phyloP scores from a whole-genome alignment of 1,284 basidiomycete genomes.

The Meira nashicola region DNA sequence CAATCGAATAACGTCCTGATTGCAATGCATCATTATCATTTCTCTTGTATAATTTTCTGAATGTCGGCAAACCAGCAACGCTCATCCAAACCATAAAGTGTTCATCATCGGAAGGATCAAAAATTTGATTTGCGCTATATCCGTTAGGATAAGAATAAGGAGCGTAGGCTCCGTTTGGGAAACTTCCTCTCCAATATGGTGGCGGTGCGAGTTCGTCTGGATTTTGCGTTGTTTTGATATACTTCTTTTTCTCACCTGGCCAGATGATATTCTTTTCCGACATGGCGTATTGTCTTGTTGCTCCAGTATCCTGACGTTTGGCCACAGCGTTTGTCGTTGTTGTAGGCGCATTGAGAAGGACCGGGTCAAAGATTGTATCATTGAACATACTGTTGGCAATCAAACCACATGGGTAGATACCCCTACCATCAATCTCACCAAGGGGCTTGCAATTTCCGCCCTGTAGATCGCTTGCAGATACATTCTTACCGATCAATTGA shows the following conservation, averaged over 20 bases:
- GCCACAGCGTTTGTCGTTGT: too few species aligned
- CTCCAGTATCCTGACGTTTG: not conserved
- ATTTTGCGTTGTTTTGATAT: constrained; percentile 55
- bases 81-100: constrained; percentile 99
- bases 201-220: constrained; percentile 74
- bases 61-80: constrained; percentile 90
- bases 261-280: constrained; percentile 80
- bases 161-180: constrained; percentile 7
- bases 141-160: constrained; percentile 63
- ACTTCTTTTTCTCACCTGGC: constrained; percentile 89
- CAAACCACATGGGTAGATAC: constrained; percentile 82
- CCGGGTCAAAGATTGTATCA: constrained; percentile 72
- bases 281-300: constrained; percentile 64
- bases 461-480: constrained; percentile 54
- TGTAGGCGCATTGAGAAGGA: constrained; percentile 60
- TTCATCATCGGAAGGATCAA: constrained; percentile 73
- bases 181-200: constrained; percentile 68
- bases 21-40: constrained; percentile 74
- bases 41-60: constrained; percentile 87
- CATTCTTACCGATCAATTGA: constrained; percentile 75
- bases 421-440: constrained; percentile 53
- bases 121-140: constrained; percentile 67
- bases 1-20: constrained; percentile 72
- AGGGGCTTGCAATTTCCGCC: constrained; percentile 85
- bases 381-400: constrained; percentile 99